Conservation (phyloP, 208 protist genomes). For the Strigomonas culicis region DNA sequence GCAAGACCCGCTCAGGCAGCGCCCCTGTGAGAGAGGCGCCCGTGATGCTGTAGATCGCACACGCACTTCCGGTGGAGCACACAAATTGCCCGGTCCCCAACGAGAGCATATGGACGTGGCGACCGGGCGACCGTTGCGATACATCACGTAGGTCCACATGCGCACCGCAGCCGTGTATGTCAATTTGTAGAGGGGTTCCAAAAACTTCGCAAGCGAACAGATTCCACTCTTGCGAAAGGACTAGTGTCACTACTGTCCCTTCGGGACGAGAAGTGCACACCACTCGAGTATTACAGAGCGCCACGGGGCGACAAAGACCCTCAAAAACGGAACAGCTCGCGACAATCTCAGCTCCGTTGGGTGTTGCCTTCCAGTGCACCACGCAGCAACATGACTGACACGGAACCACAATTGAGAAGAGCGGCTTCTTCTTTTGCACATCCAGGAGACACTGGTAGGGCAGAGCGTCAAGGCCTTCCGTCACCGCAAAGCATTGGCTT, state of each 20-base stretch:
- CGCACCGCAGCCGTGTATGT: neutral
- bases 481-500: constrained; percentile 17
- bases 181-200: constrained; percentile 8
- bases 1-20: neutral
- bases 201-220: constrained; percentile 41
- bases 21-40: neutral
- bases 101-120: neutral
- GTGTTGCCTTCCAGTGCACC: constrained; percentile 10
- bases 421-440: neutral
- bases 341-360: constrained; percentile 9
- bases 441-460: constrained; percentile 11
- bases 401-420: constrained; percentile 11
- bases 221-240: constrained; percentile 30
- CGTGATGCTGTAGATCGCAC: neutral
- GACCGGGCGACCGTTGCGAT: neutral
- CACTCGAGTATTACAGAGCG: neutral
- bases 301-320: neutral
- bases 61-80: neutral
- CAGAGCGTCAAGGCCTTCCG: neutral
- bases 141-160: neutral
- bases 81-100: neutral
- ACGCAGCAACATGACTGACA: constrained; percentile 14
- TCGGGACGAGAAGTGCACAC: neutral
- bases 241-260: constrained; percentile 22
- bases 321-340: neutral